These are phyloP conservation scores for Acacia confusa DNA, from an alignment of 306 rosid species.

Conservation along the genomic window DNA sequence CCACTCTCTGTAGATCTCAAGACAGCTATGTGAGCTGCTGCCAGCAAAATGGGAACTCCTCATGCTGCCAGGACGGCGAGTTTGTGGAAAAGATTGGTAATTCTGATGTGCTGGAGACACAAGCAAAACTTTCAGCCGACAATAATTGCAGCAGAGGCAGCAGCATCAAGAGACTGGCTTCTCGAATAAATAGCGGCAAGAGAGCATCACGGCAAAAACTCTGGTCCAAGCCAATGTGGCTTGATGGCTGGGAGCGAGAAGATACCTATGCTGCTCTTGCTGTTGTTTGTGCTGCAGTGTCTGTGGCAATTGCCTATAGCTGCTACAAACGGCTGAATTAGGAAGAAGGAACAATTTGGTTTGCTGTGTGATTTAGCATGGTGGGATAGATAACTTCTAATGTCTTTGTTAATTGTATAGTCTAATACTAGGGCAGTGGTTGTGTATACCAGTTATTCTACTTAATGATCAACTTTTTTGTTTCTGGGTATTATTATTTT, in stretches of 20 bases:
- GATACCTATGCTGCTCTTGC: conserved; percentile 85
- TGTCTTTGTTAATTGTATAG: conserved; percentile 9
- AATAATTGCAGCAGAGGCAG: conserved; percentile 35
- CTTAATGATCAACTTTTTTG: not conserved
- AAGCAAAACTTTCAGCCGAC: conserved; percentile 42
- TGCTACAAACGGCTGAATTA: conserved; percentile 71
- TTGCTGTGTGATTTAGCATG: not conserved
- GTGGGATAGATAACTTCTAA: not conserved
- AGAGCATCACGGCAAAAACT: conserved; percentile 49
- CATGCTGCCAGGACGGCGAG: conserved; percentile 52
- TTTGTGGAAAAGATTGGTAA: conserved; percentile 33
- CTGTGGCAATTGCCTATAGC: conserved; percentile 78
- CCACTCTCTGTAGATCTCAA: conserved; percentile 27
- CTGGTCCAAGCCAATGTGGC: conserved; percentile 71
- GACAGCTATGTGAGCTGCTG: conserved; percentile 23
- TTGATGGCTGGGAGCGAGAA: conserved; percentile 87
- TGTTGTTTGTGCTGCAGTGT: conserved; percentile 77
- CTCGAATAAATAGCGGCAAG: conserved; percentile 53
- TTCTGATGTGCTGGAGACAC: conserved; percentile 41
- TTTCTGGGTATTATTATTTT: too few species aligned
- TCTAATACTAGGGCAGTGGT: conserved; percentile 22
- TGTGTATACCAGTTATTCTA: conserved; percentile 9
- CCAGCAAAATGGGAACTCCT: conserved; percentile 41
- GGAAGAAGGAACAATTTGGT: not conserved
- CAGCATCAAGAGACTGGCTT: conserved; percentile 28